These are phyloP conservation scores for Zymoseptoria pseudotritici DNA, from an alignment of 2,329 filamentous ascomycete genomes.

Conservation along the genomic window DNA sequence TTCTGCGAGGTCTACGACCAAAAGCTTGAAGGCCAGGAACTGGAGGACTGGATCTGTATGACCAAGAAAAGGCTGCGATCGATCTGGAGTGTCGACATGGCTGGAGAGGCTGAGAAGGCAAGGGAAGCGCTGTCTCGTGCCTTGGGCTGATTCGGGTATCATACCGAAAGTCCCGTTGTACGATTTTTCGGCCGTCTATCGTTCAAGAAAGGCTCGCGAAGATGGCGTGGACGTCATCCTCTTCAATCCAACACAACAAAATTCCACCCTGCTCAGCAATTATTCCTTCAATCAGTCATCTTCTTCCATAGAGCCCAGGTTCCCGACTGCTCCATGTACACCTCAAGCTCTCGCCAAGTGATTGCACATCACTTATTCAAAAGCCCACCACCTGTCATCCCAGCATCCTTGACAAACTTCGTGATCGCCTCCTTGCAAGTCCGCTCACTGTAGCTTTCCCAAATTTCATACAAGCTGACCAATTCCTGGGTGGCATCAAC, in stretches of 20 bases:
- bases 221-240: too few relatives aligned
- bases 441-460: constrained; percentile 60
- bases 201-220: not conserved
- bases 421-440: constrained; percentile 56
- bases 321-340: too few relatives aligned
- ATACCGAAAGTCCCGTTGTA: not conserved
- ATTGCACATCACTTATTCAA: not conserved
- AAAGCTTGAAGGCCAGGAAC: constrained; percentile 12
- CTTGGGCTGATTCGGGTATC: not conserved
- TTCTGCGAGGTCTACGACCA: constrained; percentile 13
- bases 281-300: not conserved
- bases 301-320: too few relatives aligned
- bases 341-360: not conserved
- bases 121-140: constrained; percentile 1
- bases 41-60: constrained; percentile 13
- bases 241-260: not conserved
- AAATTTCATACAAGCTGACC: constrained; percentile 77
- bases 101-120: constrained; percentile 15
- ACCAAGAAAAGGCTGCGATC: constrained; percentile 14
- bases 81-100: constrained; percentile 23
- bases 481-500: constrained; percentile 88
- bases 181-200: not conserved
- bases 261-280: not conserved
- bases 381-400: constrained; percentile 2
- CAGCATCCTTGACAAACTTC: constrained; percentile 54